A percentile compares a stretch with the other conserved stretches of the same genome.
Evolutionary conservation across 2,329 filamentous ascomycete genomes (phyloP).

Genomic region (Phaeosphaeriaceae sp.): DNA sequence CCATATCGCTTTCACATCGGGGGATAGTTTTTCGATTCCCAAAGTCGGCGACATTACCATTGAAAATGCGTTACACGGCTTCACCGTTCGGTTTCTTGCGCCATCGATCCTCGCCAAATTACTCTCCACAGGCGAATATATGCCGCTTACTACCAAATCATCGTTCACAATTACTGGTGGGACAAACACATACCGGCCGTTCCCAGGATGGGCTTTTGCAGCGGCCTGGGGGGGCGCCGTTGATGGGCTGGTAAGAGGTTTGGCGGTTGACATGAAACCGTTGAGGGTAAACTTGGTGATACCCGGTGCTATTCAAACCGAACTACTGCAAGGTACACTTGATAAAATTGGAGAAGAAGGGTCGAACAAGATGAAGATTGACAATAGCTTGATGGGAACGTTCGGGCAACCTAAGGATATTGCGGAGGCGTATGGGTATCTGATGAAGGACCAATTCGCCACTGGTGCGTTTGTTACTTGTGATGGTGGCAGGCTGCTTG

Average conservation of each 20-base stretch:
- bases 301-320: conserved; percentile 52
- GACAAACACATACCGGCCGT: conserved; percentile 42
- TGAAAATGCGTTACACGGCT: conserved; percentile 21
- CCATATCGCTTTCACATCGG: conserved; percentile 42
- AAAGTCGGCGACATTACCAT: conserved; percentile 37
- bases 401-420: conserved; percentile 45
- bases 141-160: conserved; percentile 32
- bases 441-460: conserved; percentile 53
- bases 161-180: conserved; percentile 53
- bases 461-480: conserved; percentile 44
- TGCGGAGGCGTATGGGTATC: conserved; percentile 53
- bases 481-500: conserved; percentile 48
- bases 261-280: conserved; percentile 53
- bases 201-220: conserved; percentile 39
- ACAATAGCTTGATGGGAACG: conserved; percentile 26
- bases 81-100: conserved; percentile 45
- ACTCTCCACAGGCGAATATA: conserved; percentile 41
- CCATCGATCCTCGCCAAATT: conserved; percentile 51
- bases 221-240: conserved; percentile 31
- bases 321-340: conserved; percentile 42
- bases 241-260: conserved; percentile 45
- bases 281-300: conserved; percentile 52
- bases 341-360: conserved; percentile 19
- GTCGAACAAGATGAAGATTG: conserved; percentile 19
- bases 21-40: conserved; percentile 22